Evolutionary conservation across 2,329 filamentous ascomycete genomes (phyloP), one percentile per base, ranked within the genome.

Genomic region (Colletotrichum acutatum): DNA sequence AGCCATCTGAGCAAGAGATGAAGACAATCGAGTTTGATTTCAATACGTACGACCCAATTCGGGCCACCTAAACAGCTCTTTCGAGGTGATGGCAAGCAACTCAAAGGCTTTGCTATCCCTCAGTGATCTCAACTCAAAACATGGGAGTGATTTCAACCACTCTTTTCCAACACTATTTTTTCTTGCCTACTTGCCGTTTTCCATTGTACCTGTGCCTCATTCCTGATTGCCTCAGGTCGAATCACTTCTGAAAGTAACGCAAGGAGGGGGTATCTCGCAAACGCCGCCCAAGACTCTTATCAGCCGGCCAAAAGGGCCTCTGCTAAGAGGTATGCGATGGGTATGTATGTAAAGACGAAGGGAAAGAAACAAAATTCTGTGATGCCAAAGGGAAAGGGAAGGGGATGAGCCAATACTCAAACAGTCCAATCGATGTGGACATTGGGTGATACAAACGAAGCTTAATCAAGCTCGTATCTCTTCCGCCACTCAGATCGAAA

Each of bases 401-500:
- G 42, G 42, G 19, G 19, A 57, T 52, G 32, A 60, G 37, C 30
- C 57, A 37, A 46, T 59, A 71, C 64, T 71, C 34, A 30, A 49
- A 61, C 24, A 46, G 52, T 22, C 56, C 42, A 19, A 61, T 49
- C 61, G 11, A 49, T 46, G 19, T 66, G 22, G 49, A 37, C 49
- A 32, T 24, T 49, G 28, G 63, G 61, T 57, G 66, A 65, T 56
- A 26, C 26, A 32, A 28, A 54, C 61, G 32, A 30, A 30, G 59
- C 30, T 28, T 16, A 16, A 56, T 56, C 52, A n/a, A 60, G 46
- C 26, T 34, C 37, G 52, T 59, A 53, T 46, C 52, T 63, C 46
- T 70, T 60, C 58, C 46, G 58, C 59, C 46, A 61, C 32, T 81
- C 75, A 84, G 42, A 84, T 76, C 69, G 80, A 78, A 75, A 89